Percentiles rank a stretch among this genome's conserved stretches.
Conservation (phyloP, 1,284 basidiomycete species). For the Peniophora sp. region DNA sequence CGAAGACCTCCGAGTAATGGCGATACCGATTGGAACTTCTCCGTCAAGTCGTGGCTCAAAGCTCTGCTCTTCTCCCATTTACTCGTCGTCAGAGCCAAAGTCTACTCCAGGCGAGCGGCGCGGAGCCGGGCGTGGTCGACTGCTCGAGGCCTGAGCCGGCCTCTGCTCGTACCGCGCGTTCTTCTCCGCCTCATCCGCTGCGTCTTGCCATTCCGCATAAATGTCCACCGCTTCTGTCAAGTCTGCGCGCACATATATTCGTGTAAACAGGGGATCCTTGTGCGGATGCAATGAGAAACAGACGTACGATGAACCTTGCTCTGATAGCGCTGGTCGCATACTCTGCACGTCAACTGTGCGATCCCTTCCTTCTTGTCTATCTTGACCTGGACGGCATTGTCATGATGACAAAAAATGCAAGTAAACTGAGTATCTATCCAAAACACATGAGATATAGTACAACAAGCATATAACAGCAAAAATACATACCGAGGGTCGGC, state of each 20-base stretch:
- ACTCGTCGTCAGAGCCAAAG: constrained; percentile 36
- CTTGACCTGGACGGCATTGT: constrained; percentile 82
- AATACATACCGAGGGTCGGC: constrained; percentile 58
- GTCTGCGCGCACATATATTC: constrained; percentile 32
- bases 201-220: constrained; percentile 90
- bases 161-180: constrained; percentile 43
- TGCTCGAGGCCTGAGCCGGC: constrained; percentile 45
- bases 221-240: constrained; percentile 86
- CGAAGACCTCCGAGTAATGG: too few relatives aligned
- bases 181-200: constrained; percentile 76
- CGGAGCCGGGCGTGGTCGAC: constrained; percentile 32
- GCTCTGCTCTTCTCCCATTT: not conserved
- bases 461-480: not conserved
- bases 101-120: constrained; percentile 18
- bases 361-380: constrained; percentile 80
- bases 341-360: constrained; percentile 67
- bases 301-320: constrained; percentile 80
- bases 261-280: constrained; percentile 4
- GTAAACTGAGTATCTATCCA: constrained; percentile 76
- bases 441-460: too few relatives aligned
- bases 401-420: constrained; percentile 88
- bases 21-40: constrained; percentile 1
- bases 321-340: constrained; percentile 78
- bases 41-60: constrained; percentile 4
- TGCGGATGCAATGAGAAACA: constrained; percentile 5